Conservation (phyloP, 2,329 filamentous ascomycete species). For the Ascochyta rabiei region DNA sequence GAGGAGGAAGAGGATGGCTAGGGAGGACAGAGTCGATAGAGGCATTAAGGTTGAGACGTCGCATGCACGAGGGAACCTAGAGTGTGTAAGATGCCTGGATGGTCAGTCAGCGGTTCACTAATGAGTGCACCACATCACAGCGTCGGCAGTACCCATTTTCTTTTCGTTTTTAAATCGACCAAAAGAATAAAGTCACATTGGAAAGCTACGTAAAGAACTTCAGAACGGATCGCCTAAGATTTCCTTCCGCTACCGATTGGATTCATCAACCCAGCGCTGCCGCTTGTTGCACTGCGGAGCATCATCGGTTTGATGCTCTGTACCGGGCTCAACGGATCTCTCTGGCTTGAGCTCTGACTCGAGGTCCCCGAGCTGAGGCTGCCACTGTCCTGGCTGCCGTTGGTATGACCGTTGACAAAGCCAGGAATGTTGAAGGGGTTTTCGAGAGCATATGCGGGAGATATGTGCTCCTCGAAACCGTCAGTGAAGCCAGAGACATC, state of each 20-base stretch:
- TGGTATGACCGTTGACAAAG: conserved; percentile 40
- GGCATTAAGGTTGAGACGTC: neutral
- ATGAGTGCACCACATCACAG: too few species aligned
- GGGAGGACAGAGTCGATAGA: neutral
- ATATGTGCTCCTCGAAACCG: conserved; percentile 45
- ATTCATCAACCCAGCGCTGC: conserved; percentile 40
- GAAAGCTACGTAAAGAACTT: conserved; percentile 29
- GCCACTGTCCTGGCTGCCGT: conserved; percentile 58
- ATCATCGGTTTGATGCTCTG: conserved; percentile 43
- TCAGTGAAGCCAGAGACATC: conserved; percentile 60
- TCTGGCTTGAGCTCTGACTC: conserved; percentile 47
- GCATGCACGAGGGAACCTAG: too few species aligned
- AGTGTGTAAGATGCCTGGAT: too few species aligned
- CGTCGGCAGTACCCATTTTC: too few species aligned
- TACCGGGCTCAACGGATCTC: conserved; percentile 48
- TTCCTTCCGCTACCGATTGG: conserved; percentile 37
- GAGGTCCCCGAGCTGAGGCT: conserved; percentile 52
- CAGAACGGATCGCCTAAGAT: conserved; percentile 21
- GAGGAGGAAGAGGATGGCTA: conserved; percentile 5
- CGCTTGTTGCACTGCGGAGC: conserved; percentile 39
- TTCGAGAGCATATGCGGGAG: conserved; percentile 35
- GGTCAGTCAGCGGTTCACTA: too few species aligned
- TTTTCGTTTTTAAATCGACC: neutral
- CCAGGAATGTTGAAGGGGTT: conserved; percentile 49
- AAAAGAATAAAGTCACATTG: conserved; percentile 40